Evolutionary conservation across 805 yeast genomes (phyloP).

Genomic region (Metschnikowia borealis): DNA sequence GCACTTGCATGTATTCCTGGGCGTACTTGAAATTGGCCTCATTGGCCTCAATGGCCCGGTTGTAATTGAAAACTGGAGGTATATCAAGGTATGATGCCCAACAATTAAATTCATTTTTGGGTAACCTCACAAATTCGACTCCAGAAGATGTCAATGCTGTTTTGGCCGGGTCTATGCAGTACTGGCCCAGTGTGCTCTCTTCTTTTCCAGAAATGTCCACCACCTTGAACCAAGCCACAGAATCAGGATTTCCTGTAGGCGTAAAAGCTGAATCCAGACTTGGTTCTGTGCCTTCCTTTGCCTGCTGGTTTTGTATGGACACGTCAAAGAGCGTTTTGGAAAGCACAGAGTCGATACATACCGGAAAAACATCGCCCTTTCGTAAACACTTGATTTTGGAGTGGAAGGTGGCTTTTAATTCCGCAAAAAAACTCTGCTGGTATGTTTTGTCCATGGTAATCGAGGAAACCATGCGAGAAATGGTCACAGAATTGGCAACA

Average conservation of each 20-base stretch:
- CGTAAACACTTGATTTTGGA: slow-evolving; percentile 52
- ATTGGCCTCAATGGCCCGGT: slow-evolving; percentile 13
- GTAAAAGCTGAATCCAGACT: slow-evolving; percentile 27
- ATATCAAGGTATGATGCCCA: slow-evolving; percentile 50
- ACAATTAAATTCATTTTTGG: slow-evolving; percentile 30
- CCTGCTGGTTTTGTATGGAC: slow-evolving; percentile 13
- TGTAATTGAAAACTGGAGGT: slow-evolving; percentile 38
- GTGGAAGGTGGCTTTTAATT: slow-evolving; percentile 61
- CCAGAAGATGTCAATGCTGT: slow-evolving; percentile 74
- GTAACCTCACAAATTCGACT: slow-evolving; percentile 37
- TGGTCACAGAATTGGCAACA: slow-evolving; percentile 59
- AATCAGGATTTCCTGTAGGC: slow-evolving; percentile 63
- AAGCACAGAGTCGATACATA: slow-evolving; percentile 66
- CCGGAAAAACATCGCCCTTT: slow-evolving; percentile 68
- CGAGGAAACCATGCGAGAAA: slow-evolving; percentile 67
- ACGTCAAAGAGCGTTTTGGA: slow-evolving; percentile 50
- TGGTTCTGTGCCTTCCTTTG: slow-evolving; percentile 11
- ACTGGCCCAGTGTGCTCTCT: slow-evolving; percentile 33
- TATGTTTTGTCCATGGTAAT: slow-evolving; percentile 58
- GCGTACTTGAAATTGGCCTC: slow-evolving; percentile 45
- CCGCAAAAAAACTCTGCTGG: slow-evolving; percentile 58
- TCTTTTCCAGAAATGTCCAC: slow-evolving; percentile 44
- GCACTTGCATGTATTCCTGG: slow-evolving; percentile 46
- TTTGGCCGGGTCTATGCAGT: slow-evolving; percentile 58
- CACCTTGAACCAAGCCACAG: slow-evolving; percentile 82